Evolutionary conservation across 1,139 yeast genomes (phyloP), one percentile per base, ranked within the genome.

Genomic region (Pichia sp.): DNA sequence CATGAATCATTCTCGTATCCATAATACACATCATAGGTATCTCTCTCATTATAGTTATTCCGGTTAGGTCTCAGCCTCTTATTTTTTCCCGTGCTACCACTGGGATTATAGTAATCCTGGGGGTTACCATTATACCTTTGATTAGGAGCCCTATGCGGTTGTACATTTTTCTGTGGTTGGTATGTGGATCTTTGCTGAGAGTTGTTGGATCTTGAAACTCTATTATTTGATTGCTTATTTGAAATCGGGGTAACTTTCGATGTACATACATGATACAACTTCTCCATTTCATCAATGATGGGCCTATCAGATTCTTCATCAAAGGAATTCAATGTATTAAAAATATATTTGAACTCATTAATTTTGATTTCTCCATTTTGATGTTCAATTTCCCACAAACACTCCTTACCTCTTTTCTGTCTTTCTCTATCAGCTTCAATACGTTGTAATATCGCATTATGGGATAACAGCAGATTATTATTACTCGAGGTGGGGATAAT

Each of bases 361-460:
- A 73, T 75, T 1, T 73, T 67, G 4, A 73, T 64, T 32, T 57
- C 60, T 5, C 67, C 68, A 23, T 68, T 67, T 23, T 74, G 72
- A 49, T 85, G 60, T 31, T 71, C 71, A 0, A 83, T 79, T 11
- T 78, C 75, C 95, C 95, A 85, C 33, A 81, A 66, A 28, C 71
- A 74, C 57, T 87, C 95, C 54, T 86, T 85, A 16, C 83, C 75
- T 48, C 85, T 72, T 58, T 87, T 87, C 54, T 84, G 87, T 7
- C 92, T 69, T 59, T 87, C 96, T 52, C 95, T 67, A 59, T 87
- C 95, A 50, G 84, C 92, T 59, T 87, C 95, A 79, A 87, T 85
- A 49, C 95, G 68, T 36, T 75, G 68, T n/a, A 84, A 60, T 11
- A 84, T 79, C 53, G 82, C 83, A 41, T 74, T 64, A 28, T 57